Base-by-base conservation (phyloP, 2,329 filamentous ascomycete genomes). In the Xylaria sp. region DNA sequence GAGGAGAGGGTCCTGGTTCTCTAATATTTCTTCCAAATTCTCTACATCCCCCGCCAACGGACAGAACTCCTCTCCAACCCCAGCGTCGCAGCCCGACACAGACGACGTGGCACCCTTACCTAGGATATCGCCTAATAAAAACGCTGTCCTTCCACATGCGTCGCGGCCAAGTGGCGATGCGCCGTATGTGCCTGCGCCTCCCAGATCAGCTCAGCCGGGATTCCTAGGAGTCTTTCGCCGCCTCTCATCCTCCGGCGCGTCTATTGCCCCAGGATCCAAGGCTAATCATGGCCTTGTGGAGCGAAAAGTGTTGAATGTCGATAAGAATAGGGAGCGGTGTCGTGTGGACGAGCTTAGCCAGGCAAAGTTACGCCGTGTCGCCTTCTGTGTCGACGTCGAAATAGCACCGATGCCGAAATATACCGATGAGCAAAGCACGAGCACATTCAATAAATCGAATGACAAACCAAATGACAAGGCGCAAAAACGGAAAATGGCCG, bases 311-410 rank as follows among this genome's bases (percentile, higher is more conserved):
- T 77, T 97, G 76, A 99, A 99, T 67, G 80, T 97, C 41, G 91
- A 97, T 69, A 85, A 77, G 7, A 82, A 88, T 62, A 84, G 94
- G 39, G 87, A 93, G 67, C 80, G 94, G 60, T 96, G 91, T 70
- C 81, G 84, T 20, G 85, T 97, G 24, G 77, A 84, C 4, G 92
- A 96, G 62, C 78, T 99, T 43, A 87, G 92, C 61, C 85, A 88
- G 65, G 84, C 85, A 44, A 96, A 94, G 70, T 73, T 99, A 55
- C 84, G 91, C 49, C 85, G 92, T 48, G 94, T 99, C 0, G 90
- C 93, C 0, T 99, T 99, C 68, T 96, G 91, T 64, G 94, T 99
- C 2, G 94, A 99, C 67, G 92, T 99, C 4, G 94, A 99, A 71
- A 96, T 99, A 67, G 93, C 93, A 2, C 91, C 92, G 0, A 86